Percentiles rank a stretch among this genome's conserved stretches.
phyloP scores from a whole-genome alignment of 331 rosid genomes.

The Pyracantha coccinea region DNA sequence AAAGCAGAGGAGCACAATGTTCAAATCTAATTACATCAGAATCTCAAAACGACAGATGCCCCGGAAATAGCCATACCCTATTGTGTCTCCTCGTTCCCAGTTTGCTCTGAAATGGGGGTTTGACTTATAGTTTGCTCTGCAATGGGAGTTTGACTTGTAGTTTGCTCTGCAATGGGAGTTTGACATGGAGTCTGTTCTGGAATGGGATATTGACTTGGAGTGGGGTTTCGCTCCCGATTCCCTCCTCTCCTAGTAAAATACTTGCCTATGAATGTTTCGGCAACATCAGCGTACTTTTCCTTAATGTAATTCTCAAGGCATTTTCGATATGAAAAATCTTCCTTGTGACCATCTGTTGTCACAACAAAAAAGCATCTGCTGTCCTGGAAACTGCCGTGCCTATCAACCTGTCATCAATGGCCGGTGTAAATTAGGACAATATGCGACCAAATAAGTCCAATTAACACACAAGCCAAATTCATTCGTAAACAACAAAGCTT shows the following conservation, averaged over 20 bases:
- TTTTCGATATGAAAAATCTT: slow-evolving; percentile 74
- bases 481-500: no score
- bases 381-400: slow-evolving; percentile 55
- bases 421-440: not conserved
- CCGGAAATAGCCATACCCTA: not conserved
- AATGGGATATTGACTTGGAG: not conserved
- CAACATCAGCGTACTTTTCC: slow-evolving; percentile 53
- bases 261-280: slow-evolving; percentile 47
- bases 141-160: not conserved
- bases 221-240: slow-evolving; percentile 27
- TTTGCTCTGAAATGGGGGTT: not conserved
- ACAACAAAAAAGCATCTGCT: slow-evolving; percentile 76
- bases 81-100: slow-evolving; percentile 4
- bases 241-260: slow-evolving; percentile 33
- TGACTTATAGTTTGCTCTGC: not conserved
- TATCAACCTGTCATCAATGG: slow-evolving; percentile 47
- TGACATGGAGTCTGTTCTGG: not conserved
- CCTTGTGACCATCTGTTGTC: slow-evolving; percentile 54
- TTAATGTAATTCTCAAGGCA: slow-evolving; percentile 52
- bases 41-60: not conserved
- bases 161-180: not conserved
- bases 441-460: not conserved
- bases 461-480: no score
- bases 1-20: not conserved
- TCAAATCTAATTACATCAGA: slow-evolving; percentile 1